phyloP scores from a whole-genome alignment of 305 asterid species.

The Fraxinus albicans region DNA sequence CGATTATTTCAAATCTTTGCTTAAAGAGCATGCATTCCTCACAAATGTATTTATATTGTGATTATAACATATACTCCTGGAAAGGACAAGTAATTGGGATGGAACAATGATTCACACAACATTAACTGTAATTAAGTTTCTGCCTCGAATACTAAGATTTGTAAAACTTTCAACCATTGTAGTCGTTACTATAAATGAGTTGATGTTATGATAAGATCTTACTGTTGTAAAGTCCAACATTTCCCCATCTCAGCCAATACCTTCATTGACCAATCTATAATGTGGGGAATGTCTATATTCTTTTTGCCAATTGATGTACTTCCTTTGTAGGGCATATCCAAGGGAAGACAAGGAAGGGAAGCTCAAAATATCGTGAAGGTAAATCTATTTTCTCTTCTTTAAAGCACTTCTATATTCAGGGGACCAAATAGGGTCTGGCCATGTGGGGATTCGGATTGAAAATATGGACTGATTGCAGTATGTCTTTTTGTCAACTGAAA shows the following conservation, averaged over 20 bases:
- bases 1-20: not conserved
- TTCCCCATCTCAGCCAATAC: not conserved
- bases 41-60: not conserved
- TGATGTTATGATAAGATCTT: not conserved
- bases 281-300: not conserved
- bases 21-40: not conserved
- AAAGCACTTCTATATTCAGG: not conserved
- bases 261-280: not conserved
- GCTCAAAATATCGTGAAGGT: slow-evolving; percentile 82
- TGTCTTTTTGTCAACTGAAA: not conserved
- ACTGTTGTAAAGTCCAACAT: not conserved
- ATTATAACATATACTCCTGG: not conserved
- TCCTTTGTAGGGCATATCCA: slow-evolving; percentile 61
- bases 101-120: not conserved
- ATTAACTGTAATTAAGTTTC: not conserved
- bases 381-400: slow-evolving; percentile 17
- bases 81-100: not conserved
- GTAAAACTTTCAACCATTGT: not conserved
- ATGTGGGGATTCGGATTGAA: not conserved
- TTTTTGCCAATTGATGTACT: slow-evolving; percentile 3
- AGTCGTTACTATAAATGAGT: not conserved
- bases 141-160: not conserved
- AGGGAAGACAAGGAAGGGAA: slow-evolving; percentile 94
- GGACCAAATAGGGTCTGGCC: not conserved
- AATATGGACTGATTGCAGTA: not conserved